phyloP scores from a whole-genome alignment of 1,139 yeast genomes.

The Taiozyma sp. region DNA sequence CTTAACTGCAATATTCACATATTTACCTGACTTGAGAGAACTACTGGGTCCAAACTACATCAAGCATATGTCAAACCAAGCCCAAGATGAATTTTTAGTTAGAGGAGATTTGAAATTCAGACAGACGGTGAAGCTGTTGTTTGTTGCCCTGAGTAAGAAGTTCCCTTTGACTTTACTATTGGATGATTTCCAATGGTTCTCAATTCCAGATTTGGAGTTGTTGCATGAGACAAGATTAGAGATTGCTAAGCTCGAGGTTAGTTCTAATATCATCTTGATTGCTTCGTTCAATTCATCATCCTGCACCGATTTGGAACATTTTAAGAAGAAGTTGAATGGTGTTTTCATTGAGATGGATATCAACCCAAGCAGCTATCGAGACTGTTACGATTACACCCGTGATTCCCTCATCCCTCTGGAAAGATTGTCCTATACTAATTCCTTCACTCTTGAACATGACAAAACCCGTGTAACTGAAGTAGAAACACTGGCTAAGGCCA shows the following conservation, averaged over 20 bases:
- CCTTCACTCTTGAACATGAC: background rate
- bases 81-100: conserved; percentile 13
- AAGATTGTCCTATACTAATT: background rate
- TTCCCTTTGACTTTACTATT: conserved; percentile 40
- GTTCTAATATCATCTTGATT: conserved; percentile 11
- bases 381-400: conserved; percentile 22
- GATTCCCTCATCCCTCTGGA: conserved; percentile 21
- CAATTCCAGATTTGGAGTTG: conserved; percentile 26
- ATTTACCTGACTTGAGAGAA: conserved; percentile 41
- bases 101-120: conserved; percentile 39
- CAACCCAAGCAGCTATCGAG: conserved; percentile 21
- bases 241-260: conserved; percentile 9
- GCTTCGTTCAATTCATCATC: conserved; percentile 12
- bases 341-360: conserved; percentile 23
- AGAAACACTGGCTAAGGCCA: conserved; percentile 8
- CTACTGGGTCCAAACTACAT: conserved; percentile 41
- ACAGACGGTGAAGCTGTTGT: conserved; percentile 38
- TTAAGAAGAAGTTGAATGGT: conserved; percentile 24
- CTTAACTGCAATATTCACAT: conserved; percentile 36
- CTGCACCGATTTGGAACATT: conserved; percentile 4
- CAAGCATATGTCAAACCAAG: conserved; percentile 20
- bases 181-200: conserved; percentile 46
- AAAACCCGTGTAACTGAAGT: background rate
- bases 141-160: conserved; percentile 36
- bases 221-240: conserved; percentile 14